Evolutionary conservation across 1,284 basidiomycete species (phyloP).

Genomic region (Leucoagaricus sp.): DNA sequence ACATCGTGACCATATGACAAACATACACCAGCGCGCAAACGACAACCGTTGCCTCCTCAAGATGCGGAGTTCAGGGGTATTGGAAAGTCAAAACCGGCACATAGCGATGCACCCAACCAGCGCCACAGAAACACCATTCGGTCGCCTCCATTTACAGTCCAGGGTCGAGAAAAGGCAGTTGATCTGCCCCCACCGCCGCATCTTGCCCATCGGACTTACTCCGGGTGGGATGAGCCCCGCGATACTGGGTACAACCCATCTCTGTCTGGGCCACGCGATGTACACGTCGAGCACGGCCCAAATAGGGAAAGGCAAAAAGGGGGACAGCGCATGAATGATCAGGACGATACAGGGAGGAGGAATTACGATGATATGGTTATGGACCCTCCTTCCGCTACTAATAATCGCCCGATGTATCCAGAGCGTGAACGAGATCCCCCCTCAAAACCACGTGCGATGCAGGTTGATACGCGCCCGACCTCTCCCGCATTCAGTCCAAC

Average conservation of each 20-base stretch:
- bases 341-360: not conserved
- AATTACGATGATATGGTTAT: not conserved
- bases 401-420: slow-evolving; percentile 4
- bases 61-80: slow-evolving; percentile 29
- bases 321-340: slow-evolving; percentile 3
- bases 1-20: not conserved
- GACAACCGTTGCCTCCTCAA: slow-evolving; percentile 35
- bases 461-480: not conserved
- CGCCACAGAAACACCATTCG: not conserved
- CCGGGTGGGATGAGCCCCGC: not conserved
- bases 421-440: slow-evolving; percentile 11
- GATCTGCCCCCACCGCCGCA: not conserved
- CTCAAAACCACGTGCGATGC: slow-evolving; percentile 13
- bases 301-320: slow-evolving; percentile 1
- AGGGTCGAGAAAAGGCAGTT: slow-evolving; percentile 1
- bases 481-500: not conserved
- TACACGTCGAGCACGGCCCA: slow-evolving; percentile 10
- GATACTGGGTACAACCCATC: not conserved
- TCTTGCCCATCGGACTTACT: not conserved
- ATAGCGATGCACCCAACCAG: not conserved
- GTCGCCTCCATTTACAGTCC: not conserved
- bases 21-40: slow-evolving; percentile 25
- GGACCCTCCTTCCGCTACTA: not conserved
- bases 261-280: not conserved
- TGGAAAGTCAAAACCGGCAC: slow-evolving; percentile 3